Percentiles rank a stretch among this genome's conserved stretches.
Conservation (phyloP, 2,329 filamentous ascomycete species). For the Xylaria sp. region DNA sequence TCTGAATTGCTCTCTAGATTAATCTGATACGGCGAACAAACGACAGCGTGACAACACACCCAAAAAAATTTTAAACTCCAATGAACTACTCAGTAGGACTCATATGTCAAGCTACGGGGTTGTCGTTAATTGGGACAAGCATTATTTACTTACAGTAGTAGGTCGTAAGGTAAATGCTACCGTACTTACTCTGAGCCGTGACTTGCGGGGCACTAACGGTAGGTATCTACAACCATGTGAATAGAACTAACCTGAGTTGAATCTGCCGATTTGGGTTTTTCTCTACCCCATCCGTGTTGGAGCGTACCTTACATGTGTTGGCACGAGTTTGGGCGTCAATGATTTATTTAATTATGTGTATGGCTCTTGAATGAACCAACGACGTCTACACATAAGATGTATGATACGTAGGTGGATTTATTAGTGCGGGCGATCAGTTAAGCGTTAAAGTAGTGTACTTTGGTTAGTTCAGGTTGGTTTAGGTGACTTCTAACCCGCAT, state of each 20-base stretch:
- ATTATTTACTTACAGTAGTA: no score
- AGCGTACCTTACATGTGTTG: conserved; percentile 10
- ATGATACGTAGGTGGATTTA: no score
- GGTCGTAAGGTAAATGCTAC: conserved; percentile 9
- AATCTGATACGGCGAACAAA: not conserved
- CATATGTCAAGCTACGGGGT: not conserved
- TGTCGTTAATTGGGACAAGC: not conserved
- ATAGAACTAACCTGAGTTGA: no score
- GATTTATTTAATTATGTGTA: not conserved
- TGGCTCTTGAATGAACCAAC: not conserved
- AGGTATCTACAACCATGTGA: no score
- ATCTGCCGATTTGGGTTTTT: no score
- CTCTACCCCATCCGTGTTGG: not conserved
- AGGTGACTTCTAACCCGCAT: no score
- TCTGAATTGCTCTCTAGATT: not conserved
- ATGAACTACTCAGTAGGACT: not conserved
- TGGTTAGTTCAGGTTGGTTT: no score
- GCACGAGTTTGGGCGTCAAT: conserved; percentile 3
- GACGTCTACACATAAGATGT: not conserved
- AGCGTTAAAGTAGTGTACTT: no score
- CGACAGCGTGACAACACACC: not conserved
- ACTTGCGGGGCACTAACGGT: conserved; percentile 14
- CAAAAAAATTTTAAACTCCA: not conserved
- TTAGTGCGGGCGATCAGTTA: no score
- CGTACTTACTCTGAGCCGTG: not conserved